Percentiles rank a stretch among this genome's conserved stretches.
phyloP scores from a whole-genome alignment of 177 flowering plant species.

The Vitis hybrid region DNA sequence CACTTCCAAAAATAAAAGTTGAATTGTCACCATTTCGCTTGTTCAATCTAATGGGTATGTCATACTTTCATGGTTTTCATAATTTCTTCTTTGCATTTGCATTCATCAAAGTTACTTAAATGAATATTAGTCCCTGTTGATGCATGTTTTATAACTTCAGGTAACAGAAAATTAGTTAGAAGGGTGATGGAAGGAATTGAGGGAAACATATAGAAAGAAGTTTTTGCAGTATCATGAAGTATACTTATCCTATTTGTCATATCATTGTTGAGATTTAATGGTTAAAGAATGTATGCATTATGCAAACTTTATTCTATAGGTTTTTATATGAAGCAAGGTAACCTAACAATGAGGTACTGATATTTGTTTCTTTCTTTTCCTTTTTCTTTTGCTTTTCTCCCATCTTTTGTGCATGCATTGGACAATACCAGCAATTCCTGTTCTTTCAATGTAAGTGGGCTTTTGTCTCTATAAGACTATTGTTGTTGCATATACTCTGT shows the following conservation, averaged over 20 bases:
- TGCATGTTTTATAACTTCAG: not conserved
- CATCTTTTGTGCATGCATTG: slow-evolving; percentile 35
- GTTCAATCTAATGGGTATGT: slow-evolving; percentile 88
- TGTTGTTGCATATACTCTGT: not conserved
- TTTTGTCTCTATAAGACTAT: not conserved
- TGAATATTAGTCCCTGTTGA: not conserved
- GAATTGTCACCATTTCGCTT: slow-evolving; percentile 90
- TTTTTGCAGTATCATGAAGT: not conserved
- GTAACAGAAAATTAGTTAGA: not conserved
- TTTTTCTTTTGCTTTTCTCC: not conserved
- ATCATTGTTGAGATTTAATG: not conserved
- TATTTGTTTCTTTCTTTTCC: slow-evolving; percentile 5
- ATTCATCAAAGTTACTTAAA: slow-evolving; percentile 10
- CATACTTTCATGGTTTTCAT: not conserved
- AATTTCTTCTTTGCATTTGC: slow-evolving; percentile 1
- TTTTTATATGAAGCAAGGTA: not conserved
- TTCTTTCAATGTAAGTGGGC: slow-evolving; percentile 90
- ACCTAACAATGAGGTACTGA: slow-evolving; percentile 19
- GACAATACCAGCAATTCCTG: slow-evolving; percentile 81
- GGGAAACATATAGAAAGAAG: not conserved
- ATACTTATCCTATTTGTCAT: not conserved
- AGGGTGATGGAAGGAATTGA: not conserved
- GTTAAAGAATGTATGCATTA: not conserved
- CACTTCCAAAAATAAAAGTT: slow-evolving; percentile 90
- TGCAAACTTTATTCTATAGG: not conserved